Conservation (phyloP, 768 basidiomycete genomes). For the Russula olivacea region DNA sequence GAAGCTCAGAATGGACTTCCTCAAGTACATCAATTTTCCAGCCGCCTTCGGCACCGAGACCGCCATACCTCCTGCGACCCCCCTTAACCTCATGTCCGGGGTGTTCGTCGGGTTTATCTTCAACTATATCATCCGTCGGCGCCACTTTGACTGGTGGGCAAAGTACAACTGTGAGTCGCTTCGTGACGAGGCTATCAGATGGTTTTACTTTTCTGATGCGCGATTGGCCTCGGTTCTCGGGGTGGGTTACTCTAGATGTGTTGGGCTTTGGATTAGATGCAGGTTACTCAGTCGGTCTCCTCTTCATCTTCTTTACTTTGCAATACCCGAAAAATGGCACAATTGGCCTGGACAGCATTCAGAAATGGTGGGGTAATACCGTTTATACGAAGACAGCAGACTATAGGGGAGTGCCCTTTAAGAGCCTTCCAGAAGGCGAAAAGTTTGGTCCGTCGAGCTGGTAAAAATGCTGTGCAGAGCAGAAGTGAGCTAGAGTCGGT, state of each 20-base stretch:
- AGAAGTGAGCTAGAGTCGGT: too few relatives aligned
- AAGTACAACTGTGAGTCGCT: conserved; percentile 34
- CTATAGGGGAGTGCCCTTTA: conserved; percentile 20
- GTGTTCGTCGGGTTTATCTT: conserved; percentile 35
- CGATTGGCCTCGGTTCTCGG: not conserved
- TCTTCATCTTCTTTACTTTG: conserved; percentile 48
- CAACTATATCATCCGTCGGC: conserved; percentile 36
- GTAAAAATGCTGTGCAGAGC: not conserved
- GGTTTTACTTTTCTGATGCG: conserved; percentile 28
- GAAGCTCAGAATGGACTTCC: conserved; percentile 23
- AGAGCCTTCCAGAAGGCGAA: conserved; percentile 2
- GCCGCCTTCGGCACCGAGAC: conserved; percentile 36
- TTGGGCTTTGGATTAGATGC: conserved; percentile 66
- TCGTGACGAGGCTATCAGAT: not conserved
- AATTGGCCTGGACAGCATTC: conserved; percentile 50
- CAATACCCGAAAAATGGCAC: conserved; percentile 58
- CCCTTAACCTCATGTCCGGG: conserved; percentile 32
- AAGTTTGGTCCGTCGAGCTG: conserved; percentile 25
- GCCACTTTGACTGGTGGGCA: conserved; percentile 37
- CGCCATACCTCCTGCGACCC: too few relatives aligned
- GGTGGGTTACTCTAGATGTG: conserved; percentile 38
- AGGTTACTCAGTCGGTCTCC: conserved; percentile 52
- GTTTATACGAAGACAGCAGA: conserved; percentile 33
- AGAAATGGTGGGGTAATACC: conserved; percentile 70
- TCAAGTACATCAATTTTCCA: conserved; percentile 57